Evolutionary conservation across 257 asterid species (phyloP), one percentile per base, ranked within the genome.

Genomic region (Penstemon newberryi): DNA sequence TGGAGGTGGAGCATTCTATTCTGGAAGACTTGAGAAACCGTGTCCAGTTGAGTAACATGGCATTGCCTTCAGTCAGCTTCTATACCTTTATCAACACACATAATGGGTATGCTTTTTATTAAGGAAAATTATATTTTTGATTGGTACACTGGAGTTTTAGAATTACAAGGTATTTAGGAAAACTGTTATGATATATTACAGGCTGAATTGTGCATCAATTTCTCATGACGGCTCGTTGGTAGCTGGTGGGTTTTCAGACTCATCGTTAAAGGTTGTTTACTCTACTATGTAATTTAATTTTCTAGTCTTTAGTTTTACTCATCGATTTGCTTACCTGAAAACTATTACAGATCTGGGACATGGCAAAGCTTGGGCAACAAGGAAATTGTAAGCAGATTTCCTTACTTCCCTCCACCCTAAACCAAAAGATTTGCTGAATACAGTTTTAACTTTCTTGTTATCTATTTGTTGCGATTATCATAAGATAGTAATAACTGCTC

Each of bases 231-330:
- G 99, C 55, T 89, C 99, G 55, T 77, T 94, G 74, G 86, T 91
- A 76, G 97, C 95, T 68, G 99, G 96, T 81, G 99, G 97, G 72
- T 94, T 94, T 83, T 94, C 99, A 18, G 99, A 94, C 78, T 91
- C 99, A 47, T 89, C 99, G 36, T 80, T 94, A 37, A 94, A 91
- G 97, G 99, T 87, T 75, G 61, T 62, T 73, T 60, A 39, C 69
- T 44, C 70, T 79, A 73, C 63, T 71, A 12, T 62, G 12, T 37
- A 44, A 54, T 49, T 45, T 70, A 43, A 63, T 50, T 6, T 51
- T 56, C 19, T 50, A 46, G n/a, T 40, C 25, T 58, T 51, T 66
- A 39, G 51, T 4, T 37, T 75, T 69, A 56, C 51, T 79, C 52
- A 10, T 69, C 65, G 57, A 41, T 39, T 63, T 82, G 72, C 76